Evolutionary conservation across 306 rosid species (phyloP).

Genomic region (Amphicarpaea edgeworthii): DNA sequence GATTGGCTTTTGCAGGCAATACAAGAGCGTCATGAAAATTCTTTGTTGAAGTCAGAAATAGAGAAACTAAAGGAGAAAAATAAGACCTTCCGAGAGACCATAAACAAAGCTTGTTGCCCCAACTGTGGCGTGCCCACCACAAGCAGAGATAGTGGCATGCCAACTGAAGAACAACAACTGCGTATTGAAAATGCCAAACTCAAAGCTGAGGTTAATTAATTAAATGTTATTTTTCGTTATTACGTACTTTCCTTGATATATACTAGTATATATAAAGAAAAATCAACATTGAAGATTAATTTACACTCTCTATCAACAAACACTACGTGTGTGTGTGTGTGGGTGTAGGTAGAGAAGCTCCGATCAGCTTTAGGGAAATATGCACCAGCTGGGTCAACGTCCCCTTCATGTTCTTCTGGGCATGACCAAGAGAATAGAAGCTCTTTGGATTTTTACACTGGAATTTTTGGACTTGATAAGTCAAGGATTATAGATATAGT

Average conservation of each 20-base stretch:
- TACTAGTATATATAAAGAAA: background rate
- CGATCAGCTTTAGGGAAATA: conserved; percentile 63
- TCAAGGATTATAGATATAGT: conserved; percentile 83
- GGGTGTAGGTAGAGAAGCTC: conserved; percentile 78
- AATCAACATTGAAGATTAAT: background rate
- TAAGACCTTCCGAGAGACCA: conserved; percentile 70
- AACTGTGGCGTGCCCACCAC: conserved; percentile 83
- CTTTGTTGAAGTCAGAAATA: conserved; percentile 83
- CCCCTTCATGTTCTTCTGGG: conserved; percentile 81
- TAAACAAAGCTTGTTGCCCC: conserved; percentile 83
- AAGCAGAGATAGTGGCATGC: conserved; percentile 61
- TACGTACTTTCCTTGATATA: background rate
- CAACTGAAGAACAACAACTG: conserved; percentile 85
- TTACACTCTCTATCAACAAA: background rate
- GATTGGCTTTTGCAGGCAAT: conserved; percentile 65
- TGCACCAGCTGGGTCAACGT: conserved; percentile 59
- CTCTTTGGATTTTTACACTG: conserved; percentile 87
- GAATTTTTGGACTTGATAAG: conserved; percentile 86
- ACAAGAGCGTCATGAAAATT: conserved; percentile 96
- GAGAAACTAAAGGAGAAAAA: conserved; percentile 86
- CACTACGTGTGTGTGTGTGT: no score
- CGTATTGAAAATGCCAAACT: conserved; percentile 92
- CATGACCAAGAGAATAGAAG: conserved; percentile 76
- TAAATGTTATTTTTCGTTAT: background rate
- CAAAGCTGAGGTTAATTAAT: conserved; percentile 86